phyloP scores from a whole-genome alignment of 1,284 basidiomycete species.

The Neonothopanus nambi region DNA sequence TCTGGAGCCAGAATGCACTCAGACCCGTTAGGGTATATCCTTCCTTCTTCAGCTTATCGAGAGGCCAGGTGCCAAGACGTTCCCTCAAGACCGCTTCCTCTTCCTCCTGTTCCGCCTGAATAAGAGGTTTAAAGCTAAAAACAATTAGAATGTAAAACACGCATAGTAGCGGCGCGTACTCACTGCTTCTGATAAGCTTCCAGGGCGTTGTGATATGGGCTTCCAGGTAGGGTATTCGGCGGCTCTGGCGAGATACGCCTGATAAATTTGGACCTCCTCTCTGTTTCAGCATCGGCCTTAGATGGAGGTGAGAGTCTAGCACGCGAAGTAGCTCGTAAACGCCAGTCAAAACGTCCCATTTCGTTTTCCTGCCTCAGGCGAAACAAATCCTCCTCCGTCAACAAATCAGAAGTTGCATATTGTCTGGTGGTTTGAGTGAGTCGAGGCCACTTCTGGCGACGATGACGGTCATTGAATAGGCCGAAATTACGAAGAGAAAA shows the following conservation, averaged over 20 bases:
- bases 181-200: slow-evolving; percentile 46
- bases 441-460: not conserved
- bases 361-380: not conserved
- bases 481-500: not conserved
- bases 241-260: slow-evolving; percentile 39
- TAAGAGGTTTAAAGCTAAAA: slow-evolving; percentile 61
- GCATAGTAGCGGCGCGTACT: not conserved
- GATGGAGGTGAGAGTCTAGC: slow-evolving; percentile 5
- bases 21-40: slow-evolving; percentile 72
- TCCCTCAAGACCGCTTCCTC: slow-evolving; percentile 57
- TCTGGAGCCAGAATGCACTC: slow-evolving; percentile 63
- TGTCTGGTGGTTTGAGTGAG: not conserved
- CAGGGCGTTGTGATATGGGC: slow-evolving; percentile 45
- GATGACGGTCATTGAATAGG: not conserved
- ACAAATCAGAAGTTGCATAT: no score
- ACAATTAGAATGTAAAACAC: not conserved
- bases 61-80: slow-evolving; percentile 66
- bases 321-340: slow-evolving; percentile 35
- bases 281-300: not conserved
- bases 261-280: slow-evolving; percentile 18
- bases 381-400: not conserved
- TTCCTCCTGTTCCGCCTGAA: slow-evolving; percentile 66
- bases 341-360: slow-evolving; percentile 37
- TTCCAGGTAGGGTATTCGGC: slow-evolving; percentile 31
- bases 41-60: slow-evolving; percentile 57